Percentiles rank a stretch among this genome's conserved stretches.
Evolutionary conservation across 202 grass and related monocot species (phyloP).

Genomic region (Dendrocalamus latiflorus): DNA sequence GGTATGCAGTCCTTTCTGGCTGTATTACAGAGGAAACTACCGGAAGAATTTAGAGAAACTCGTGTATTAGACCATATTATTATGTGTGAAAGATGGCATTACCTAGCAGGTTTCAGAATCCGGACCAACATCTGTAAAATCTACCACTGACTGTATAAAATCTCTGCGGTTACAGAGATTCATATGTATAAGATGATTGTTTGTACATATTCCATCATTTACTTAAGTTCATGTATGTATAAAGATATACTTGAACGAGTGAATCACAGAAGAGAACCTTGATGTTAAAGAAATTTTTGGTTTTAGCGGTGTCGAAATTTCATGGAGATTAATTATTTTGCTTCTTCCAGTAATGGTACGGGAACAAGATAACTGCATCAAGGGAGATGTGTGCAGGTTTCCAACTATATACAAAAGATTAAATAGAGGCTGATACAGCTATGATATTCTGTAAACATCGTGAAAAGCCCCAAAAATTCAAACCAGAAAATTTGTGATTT

Average conservation of each 20-base stretch:
- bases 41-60: neutral
- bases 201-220: neutral
- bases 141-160: neutral
- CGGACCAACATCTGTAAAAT: neutral
- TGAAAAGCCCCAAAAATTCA: no score
- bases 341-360: neutral
- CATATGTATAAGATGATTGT: neutral
- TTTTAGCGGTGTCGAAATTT: neutral
- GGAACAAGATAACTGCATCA: neutral
- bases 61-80: no score
- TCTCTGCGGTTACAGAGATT: neutral
- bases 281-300: neutral
- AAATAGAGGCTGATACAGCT: neutral
- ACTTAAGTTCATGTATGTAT: neutral
- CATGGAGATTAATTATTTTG: neutral
- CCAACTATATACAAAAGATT: neutral
- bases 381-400: neutral
- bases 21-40: neutral
- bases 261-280: neutral
- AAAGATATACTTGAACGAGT: neutral
- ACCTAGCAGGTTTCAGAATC: neutral
- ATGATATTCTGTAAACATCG: neutral
- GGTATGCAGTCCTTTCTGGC: neutral
- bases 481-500: no score
- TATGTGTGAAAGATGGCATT: neutral